phyloP scores from a whole-genome alignment of 257 asterid genomes.

The Ligustrum vulgare region DNA sequence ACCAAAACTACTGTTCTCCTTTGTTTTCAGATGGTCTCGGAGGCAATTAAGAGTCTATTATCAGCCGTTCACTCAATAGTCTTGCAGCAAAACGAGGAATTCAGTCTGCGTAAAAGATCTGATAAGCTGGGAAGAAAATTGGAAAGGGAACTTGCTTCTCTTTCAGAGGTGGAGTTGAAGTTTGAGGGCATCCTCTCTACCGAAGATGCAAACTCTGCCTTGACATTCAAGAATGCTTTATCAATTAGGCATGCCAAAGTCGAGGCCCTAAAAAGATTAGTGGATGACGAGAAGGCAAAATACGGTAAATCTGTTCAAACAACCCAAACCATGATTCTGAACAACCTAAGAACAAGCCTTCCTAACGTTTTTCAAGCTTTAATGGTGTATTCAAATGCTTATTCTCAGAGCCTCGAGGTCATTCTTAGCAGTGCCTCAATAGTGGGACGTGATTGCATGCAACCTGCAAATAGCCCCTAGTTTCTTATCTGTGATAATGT shows the following conservation, averaged over 20 bases:
- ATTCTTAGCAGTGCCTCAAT: constrained; percentile 32
- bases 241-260: constrained; percentile 57
- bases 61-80: constrained; percentile 56
- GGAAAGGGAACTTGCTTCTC: constrained; percentile 44
- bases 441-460: constrained; percentile 36
- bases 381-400: constrained; percentile 50
- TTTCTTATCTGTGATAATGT: not conserved
- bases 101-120: constrained; percentile 40
- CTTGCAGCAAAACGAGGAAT: constrained; percentile 71
- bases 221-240: constrained; percentile 61
- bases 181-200: constrained; percentile 33
- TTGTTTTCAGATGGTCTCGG: constrained; percentile 59
- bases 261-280: constrained; percentile 49
- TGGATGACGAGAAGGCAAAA: constrained; percentile 54
- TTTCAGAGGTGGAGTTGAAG: constrained; percentile 64
- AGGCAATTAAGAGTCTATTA: constrained; percentile 59
- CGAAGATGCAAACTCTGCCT: constrained; percentile 38
- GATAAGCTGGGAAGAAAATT: constrained; percentile 64
- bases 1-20: not conserved
- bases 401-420: constrained; percentile 44
- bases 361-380: constrained; percentile 69
- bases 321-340: constrained; percentile 56
- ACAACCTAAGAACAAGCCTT: constrained; percentile 62
- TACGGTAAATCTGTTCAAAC: constrained; percentile 42
- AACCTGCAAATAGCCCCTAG: constrained; percentile 20